Conservation (phyloP, 176 grass and related monocot species). For the Areca catechu region DNA sequence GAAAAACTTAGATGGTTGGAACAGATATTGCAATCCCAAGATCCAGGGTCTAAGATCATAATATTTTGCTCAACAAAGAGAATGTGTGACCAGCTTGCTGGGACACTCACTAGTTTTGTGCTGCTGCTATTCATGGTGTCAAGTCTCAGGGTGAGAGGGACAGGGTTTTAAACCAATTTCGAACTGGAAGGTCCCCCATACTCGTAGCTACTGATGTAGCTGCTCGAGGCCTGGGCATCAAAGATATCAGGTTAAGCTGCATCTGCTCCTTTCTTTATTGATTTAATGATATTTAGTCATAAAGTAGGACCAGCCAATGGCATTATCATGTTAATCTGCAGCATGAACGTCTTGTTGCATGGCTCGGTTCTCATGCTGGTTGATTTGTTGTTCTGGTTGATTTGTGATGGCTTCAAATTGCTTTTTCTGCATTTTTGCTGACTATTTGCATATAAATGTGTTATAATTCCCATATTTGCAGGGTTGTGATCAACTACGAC, state of each 20-base stretch:
- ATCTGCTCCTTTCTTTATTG: conserved; percentile 1
- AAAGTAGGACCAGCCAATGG: too few relatives aligned
- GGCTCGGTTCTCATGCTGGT: too few relatives aligned
- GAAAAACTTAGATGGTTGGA: conserved; percentile 82
- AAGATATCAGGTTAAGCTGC: conserved; percentile 80
- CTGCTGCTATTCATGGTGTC: conserved; percentile 88
- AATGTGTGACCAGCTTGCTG: conserved; percentile 87
- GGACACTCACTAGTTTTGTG: conserved; percentile 61
- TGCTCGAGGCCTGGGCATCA: conserved; percentile 89
- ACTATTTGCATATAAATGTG: too few relatives aligned
- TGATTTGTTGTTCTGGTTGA: too few relatives aligned
- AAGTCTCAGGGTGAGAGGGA: conserved; percentile 97
- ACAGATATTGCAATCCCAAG: conserved; percentile 84
- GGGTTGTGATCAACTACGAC: too few relatives aligned
- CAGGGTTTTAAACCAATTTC: conserved; percentile 75
- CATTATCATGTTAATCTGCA: too few relatives aligned
- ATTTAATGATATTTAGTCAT: not conserved
- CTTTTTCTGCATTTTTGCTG: too few relatives aligned
- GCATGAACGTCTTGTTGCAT: too few relatives aligned
- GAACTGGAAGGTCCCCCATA: conserved; percentile 72
- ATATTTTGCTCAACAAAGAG: conserved; percentile 99
- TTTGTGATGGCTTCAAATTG: too few relatives aligned
- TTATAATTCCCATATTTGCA: too few relatives aligned
- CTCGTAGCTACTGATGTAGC: conserved; percentile 95
- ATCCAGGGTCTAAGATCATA: conserved; percentile 71